Base-by-base conservation (phyloP, 129 eudicot genomes). In the Heracleum sosnowskyi region DNA sequence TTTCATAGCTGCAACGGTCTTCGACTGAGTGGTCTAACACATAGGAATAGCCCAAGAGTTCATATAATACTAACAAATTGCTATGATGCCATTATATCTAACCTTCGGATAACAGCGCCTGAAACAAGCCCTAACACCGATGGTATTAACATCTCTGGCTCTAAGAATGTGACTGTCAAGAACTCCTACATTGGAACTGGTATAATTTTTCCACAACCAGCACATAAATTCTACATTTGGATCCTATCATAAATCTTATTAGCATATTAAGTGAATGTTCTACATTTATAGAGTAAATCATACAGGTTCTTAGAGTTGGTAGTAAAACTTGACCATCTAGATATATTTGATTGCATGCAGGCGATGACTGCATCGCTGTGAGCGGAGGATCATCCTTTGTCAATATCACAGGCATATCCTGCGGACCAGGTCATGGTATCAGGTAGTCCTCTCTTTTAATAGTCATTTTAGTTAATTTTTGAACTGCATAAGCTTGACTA, bases 341-440 rank as follows among this genome's bases (percentile, higher is more conserved):
- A 63, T 29, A 63, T 34, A 35, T 36, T 36, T 36, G n/a, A 60
- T 60, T 22, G 51, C 45, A 39, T 44, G 11, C 31, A 91, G 97
- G 97, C 29, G 92, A 92, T 40, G 97, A 92, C 76, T 89, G 97
- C 83, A 82, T 89, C 68, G 97, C 97, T 44, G 84, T 92, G 31
- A 81, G 82, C 76, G 92, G 87, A 40, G 96, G 89, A 78, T 87
- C 91, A 41, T 89, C 91, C 79, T 66, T 83, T 55, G 78, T 92
- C 63, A 84, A 83, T 63, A 83, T 92, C 33, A 79, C 82, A 4
- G 88, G 89, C 18, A 79, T 87, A 28, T 80, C 84, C 64, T 91
- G 95, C 20, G 95, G 95, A 66, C 95, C 92, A 75, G 97, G 97
- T 45, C 97, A 91, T 45, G 97, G 97, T 49, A 89, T 89, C 78